Base-by-base conservation (phyloP, 805 yeast species). In the Candida silvatica region DNA sequence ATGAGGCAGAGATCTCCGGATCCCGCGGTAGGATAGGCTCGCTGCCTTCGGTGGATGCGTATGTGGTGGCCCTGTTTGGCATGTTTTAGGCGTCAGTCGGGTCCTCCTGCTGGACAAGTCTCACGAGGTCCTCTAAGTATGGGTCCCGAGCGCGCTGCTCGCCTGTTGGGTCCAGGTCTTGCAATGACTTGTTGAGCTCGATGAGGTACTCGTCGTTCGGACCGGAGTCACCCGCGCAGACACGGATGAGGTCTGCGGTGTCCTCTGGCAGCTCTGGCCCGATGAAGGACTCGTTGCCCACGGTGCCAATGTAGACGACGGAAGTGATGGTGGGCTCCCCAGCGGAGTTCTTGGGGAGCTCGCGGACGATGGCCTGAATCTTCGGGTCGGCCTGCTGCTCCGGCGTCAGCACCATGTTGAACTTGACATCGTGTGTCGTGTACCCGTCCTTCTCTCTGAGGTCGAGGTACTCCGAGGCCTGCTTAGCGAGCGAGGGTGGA, bases 401-500 rank as follows among this genome's bases (percentile, higher is more conserved):
- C 6, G 38, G 42, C 5, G 46, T 45, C 12, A 48, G 44, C 12
- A 64, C 59, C 8, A 82, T 61, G 42, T 69, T 67, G 49, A 86
- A 84, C 4, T 74, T 74, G 3, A 86, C 78, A 17, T 65, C 57
- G 43, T 82, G 85, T 2, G 74, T 62, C 1, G 85, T 65, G 55
- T 88, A 88, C 0, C 97, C 97, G 49, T 86, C 87, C 54, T 86
- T 87, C 47, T 88, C 97, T 37, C 97, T 65, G 11, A 74, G 67
- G 46, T 88, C 94, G 33, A 88, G 64, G 45, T 85, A 80, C 12
- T 70, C 77, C 22, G 65, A 63, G 14, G 85, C 92, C 38, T 70
- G 69, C 4, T 56, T 53, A 0, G 80, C 87, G 34, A 71, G 52
- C 35, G 74, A 71, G 1, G 85, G 71, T 4, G 78, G 78, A 6